Base-by-base conservation (phyloP, 495 filamentous ascomycete species). In the Cenococcum geophilum region DNA sequence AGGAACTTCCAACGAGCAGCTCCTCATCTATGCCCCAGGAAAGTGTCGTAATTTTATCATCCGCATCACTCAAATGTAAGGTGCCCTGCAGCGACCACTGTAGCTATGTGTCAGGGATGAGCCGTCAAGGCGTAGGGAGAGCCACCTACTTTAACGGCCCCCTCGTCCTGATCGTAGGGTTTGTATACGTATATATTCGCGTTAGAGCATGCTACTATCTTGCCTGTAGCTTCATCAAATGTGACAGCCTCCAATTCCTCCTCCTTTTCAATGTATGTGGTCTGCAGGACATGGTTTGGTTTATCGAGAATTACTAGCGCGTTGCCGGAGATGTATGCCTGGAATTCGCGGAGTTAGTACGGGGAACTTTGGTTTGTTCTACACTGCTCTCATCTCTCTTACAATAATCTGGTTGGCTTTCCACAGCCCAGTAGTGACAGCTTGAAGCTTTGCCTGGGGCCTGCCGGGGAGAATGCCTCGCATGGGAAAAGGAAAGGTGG, bases 321-420 rank as follows among this genome's bases (percentile, higher is more conserved):
- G 73, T 86, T 87, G 62, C 93, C 92, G 60, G 88, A 91, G 60
- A 97, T 88, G 74, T 97, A 98, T 61, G 82, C 83, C 90, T 95
- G 59, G 50, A 55, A 62, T 43, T 55, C n/a, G 14, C 60, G 52
- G 55, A 59, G 45, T 63, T 42, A 68, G 59, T 50, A 48, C 52
- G 61, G 63, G 48, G 14, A 23, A 21, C 2, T 60, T n/a, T 6
- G 12, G 5, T 18, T 5, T 35, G 49, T 22, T 21, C 6, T 42
- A n/a, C 0, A 20, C 34, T 10, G 27, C 37, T 9, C 16, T 25
- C 32, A 18, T n/a, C 25, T 20, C 14, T 60, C 82, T 72, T 77
- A 96, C 92, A 72, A 93, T 86, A 63, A 96, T 78, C 58, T 89
- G 87, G 66, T 82, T 79, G 63, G 81, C 82, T 68, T 89, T 80